Conservation (phyloP, 257 asterid species). For the Solanum pinnatisectum region DNA sequence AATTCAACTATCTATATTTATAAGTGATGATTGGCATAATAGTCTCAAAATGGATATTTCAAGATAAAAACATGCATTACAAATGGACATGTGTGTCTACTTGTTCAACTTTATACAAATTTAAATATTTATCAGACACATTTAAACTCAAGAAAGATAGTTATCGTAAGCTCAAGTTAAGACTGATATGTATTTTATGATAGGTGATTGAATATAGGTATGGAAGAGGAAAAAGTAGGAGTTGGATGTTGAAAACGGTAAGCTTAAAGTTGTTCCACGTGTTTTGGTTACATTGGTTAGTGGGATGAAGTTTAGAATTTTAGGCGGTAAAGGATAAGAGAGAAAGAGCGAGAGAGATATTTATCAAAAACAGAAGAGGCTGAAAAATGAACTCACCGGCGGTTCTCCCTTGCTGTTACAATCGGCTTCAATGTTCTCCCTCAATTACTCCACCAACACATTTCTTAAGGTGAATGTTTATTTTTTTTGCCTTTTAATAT, state of each 20-base stretch:
- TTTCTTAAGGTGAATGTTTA: conserved; percentile 33
- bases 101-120: no score
- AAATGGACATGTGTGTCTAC: background rate
- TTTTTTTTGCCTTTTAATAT: background rate
- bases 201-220: background rate
- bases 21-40: background rate
- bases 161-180: no score
- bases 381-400: conserved; percentile 45
- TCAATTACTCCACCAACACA: conserved; percentile 15
- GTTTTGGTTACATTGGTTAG: background rate
- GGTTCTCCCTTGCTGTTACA: conserved; percentile 36
- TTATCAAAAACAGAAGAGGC: background rate
- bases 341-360: background rate
- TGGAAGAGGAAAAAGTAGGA: background rate
- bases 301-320: background rate
- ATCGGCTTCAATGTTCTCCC: conserved; percentile 26
- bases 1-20: no score
- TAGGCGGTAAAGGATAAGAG: background rate
- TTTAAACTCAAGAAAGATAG: no score
- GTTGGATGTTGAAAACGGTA: background rate
- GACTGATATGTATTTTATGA: no score
- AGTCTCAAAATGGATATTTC: background rate
- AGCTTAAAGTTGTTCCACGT: background rate
- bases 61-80: background rate
- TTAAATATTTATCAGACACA: no score